Base-by-base conservation (phyloP, 1,284 basidiomycete species). In the Trichosporon faecale region DNA sequence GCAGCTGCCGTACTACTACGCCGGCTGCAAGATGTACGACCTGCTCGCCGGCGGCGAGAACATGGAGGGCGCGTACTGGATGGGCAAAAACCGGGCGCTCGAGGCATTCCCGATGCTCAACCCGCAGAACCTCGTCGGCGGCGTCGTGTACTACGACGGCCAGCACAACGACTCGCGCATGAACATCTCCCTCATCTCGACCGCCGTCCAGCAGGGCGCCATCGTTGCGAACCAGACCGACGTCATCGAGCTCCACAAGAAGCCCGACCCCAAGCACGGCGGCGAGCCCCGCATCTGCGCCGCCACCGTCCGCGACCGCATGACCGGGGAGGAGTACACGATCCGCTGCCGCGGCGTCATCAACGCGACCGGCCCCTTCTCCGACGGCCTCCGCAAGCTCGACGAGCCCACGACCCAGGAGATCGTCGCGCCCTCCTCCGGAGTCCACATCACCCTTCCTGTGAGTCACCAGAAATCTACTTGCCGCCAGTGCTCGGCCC, bases 161-260 rank as follows among this genome's bases (percentile, higher is more conserved):
- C 96, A 98, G 85, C 96, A 99, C 85, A 99, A 98, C 78, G 96
- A 99, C 80, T 91, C 96, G 5, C 89, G 96, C 44, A 99, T 99
- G 96, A 98, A 98, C 85, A 89, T 98, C 68, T 94, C 95, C 1
- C 87, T 95, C 66, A 87, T 95, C 76, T 90, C 98, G 89, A 98
- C 92, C 5, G 96, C 96, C 8, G 93, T 98, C 57, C 93, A 94
- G 78, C 90, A 94, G 72, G 96, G 96, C 52, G 95, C 95, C 1
- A 88, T 89, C 6, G 91, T 92, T 12, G 90, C 91, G 64, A 99
- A 99, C 85, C 93, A 98, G 85, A 90, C 89, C 78, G 92, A 95
- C 79, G 94, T 98, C 63, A 90, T 89, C 12, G 84, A 86, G 18
- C 86, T 98, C 18, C 88, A 91, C 85, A 95, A 96, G 85, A 80